phyloP scores from a whole-genome alignment of 106 monocot genomes.

The Acanthochlamys bracteata region DNA sequence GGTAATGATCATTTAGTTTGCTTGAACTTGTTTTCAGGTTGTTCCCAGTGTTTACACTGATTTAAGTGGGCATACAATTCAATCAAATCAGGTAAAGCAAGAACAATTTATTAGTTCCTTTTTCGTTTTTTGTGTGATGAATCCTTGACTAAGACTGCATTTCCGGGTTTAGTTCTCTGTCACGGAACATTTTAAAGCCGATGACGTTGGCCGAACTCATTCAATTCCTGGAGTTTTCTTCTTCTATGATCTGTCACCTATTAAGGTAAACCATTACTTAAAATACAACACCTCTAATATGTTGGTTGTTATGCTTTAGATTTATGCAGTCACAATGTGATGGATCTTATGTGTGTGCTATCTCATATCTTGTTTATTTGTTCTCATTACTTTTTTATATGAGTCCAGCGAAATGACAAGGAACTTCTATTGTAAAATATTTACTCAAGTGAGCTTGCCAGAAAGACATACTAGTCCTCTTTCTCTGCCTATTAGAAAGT shows the following conservation, averaged over 20 bases:
- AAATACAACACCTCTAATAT: not conserved
- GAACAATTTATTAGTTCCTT: not conserved
- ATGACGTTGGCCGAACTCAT: slow-evolving; percentile 43
- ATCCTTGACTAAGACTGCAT: not conserved
- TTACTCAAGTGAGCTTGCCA: too few relatives aligned
- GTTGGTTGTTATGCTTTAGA: not conserved
- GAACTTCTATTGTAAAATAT: too few relatives aligned
- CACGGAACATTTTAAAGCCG: slow-evolving; percentile 84
- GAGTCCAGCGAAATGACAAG: too few relatives aligned
- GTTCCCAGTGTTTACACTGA: slow-evolving; percentile 93
- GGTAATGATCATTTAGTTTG: not conserved
- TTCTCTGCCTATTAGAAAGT: too few relatives aligned
- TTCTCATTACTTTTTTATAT: too few relatives aligned
- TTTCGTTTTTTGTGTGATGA: not conserved
- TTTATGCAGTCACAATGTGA: not conserved
- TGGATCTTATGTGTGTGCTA: not conserved
- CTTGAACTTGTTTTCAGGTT: slow-evolving; percentile 40
- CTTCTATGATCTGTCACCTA: slow-evolving; percentile 97
- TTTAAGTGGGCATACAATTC: slow-evolving; percentile 55
- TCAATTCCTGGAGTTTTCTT: slow-evolving; percentile 89
- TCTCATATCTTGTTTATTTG: too few relatives aligned
- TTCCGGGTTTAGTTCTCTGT: slow-evolving; percentile 67
- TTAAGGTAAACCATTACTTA: slow-evolving; percentile 42
- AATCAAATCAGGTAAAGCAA: slow-evolving; percentile 73
- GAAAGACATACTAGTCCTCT: too few relatives aligned